A percentile compares a stretch with the other conserved stretches of the same genome.
These are phyloP conservation scores for Aureobasidium sp. DNA, from an alignment of 2,329 filamentous ascomycete genomes.

Conservation along the genomic window DNA sequence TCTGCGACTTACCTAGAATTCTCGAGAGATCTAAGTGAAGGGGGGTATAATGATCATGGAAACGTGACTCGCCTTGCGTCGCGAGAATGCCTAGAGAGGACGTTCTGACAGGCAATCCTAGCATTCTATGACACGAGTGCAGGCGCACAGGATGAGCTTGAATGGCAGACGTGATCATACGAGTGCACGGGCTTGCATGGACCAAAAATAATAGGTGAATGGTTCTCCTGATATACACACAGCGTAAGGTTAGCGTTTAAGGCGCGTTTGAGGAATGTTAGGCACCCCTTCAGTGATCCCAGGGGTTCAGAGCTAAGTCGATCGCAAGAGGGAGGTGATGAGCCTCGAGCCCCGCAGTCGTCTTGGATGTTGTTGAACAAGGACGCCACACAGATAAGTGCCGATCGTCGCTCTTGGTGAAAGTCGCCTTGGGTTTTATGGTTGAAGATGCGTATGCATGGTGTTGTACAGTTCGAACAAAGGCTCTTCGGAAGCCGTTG, in stretches of 20 bases:
- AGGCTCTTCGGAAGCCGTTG: neutral
- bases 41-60: slow-evolving; percentile 7
- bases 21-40: neutral
- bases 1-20: neutral
- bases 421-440: neutral
- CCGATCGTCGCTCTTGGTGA: neutral
- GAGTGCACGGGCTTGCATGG: neutral
- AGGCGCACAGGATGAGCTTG: neutral
- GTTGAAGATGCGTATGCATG: neutral
- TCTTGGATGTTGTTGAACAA: neutral
- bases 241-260: neutral
- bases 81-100: neutral
- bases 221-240: neutral
- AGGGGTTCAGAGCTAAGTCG: neutral
- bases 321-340: neutral
- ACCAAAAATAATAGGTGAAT: neutral
- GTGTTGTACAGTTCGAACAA: neutral
- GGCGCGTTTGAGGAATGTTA: neutral
- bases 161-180: neutral
- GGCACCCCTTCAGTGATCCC: neutral
- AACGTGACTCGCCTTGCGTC: slow-evolving; percentile 7
- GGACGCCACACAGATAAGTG: neutral
- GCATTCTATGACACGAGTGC: neutral
- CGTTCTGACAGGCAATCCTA: neutral
- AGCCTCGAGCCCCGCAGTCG: neutral